Evolutionary conservation across 257 asterid species (phyloP), one percentile per base, ranked within the genome.

Genomic region (Vinca minor): DNA sequence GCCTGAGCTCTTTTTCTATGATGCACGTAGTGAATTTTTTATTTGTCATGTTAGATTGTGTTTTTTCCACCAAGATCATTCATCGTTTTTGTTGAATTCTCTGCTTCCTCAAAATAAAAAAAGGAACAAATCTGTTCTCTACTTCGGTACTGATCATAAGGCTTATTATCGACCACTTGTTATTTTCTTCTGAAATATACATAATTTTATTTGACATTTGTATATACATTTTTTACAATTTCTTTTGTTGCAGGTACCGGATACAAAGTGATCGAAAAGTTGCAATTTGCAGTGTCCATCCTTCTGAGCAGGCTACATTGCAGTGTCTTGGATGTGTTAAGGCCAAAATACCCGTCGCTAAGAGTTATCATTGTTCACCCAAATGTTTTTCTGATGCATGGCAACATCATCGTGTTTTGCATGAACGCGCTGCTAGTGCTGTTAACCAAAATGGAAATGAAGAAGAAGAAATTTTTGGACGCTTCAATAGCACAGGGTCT

Each of bases 321-420:
- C 99, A 93, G 74, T 93, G 99, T 80, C 75, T 93, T 45, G 88
- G 91, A 62, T 93, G 99, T 74, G 78, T 93, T 56, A 89, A 93
- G 79, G 95, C 94, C 42, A 93, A 93, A 78, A 66, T 89, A 68
- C 90, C 97, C 20, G 70, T 84, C 49, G 52, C 88, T 28, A 87
- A 87, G 85, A 93, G 99, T 74, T 89, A 93, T 71, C 97, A 93
- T 69, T 93, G 99, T 69, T 81, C 96, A 14, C 71, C 96, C 6
- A 89, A 93, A 76, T 93, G 99, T 73, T 93, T 84, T 72, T 77
- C 94, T 0, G 91, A 83, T 81, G 94, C 99, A 60, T 93, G 99
- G 99, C 91, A 75, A 56, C 95, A 93, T 72, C 99, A 93, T 67
- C 96, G 97, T 46, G 84, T 73, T 71, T 77, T 93, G 76, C 99